phyloP scores from a whole-genome alignment of 768 basidiomycete genomes.

The Auriscalpium microsporum region DNA sequence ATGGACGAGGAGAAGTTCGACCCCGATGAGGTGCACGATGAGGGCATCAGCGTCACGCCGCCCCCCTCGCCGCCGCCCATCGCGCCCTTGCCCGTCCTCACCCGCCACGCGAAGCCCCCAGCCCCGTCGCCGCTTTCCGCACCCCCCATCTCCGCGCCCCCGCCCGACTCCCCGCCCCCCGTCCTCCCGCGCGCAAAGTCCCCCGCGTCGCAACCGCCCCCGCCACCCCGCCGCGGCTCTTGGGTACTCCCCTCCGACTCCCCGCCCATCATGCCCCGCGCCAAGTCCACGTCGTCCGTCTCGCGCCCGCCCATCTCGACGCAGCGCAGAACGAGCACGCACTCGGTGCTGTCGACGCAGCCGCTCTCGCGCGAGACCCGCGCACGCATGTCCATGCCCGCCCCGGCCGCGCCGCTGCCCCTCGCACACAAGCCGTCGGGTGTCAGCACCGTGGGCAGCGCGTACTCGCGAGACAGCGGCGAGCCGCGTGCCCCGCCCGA shows the following conservation, averaged over 20 bases:
- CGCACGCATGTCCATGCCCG: background rate
- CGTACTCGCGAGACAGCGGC: slow-evolving; percentile 31
- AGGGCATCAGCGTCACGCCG: background rate
- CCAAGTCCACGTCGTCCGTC: background rate
- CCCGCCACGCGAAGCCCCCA: background rate
- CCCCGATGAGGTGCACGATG: background rate
- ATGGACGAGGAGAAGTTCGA: background rate
- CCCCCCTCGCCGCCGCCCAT: background rate
- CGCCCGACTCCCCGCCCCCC: background rate
- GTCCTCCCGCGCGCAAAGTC: background rate
- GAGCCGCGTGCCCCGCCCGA: slow-evolving; percentile 21
- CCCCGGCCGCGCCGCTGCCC: background rate
- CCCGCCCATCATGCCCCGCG: background rate
- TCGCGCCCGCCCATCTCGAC: slow-evolving; percentile 3
- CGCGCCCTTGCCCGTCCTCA: background rate
- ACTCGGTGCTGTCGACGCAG: background rate
- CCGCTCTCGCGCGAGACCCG: background rate
- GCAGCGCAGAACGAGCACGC: slow-evolving; percentile 4
- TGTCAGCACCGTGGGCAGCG: slow-evolving; percentile 24
- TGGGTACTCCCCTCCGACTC: background rate
- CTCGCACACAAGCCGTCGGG: slow-evolving; percentile 21
- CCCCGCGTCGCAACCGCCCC: background rate
- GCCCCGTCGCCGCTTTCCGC: background rate
- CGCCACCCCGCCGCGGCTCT: background rate
- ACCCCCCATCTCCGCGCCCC: background rate